Conservation (phyloP, 257 asterid species). For the Scutellaria galericulata region DNA sequence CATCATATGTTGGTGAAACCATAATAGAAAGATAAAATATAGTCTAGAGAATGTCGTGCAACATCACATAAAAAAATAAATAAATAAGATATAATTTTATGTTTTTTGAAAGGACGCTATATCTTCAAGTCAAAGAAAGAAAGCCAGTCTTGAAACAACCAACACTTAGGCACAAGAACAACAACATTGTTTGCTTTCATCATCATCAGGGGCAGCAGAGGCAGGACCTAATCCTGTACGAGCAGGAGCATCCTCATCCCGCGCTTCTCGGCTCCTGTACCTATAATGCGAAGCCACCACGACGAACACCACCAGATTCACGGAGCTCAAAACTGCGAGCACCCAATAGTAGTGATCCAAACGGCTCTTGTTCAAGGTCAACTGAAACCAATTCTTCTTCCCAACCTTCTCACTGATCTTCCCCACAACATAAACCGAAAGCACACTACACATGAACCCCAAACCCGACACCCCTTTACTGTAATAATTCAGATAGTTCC, state of each 20-base stretch:
- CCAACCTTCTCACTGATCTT: conserved; percentile 37
- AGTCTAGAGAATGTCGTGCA: too few relatives aligned
- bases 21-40: too few relatives aligned
- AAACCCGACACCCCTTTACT: conserved; percentile 47
- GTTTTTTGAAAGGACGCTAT: too few relatives aligned
- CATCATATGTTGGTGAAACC: too few relatives aligned
- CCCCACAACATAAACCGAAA: conserved; percentile 46
- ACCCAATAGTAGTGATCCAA: conserved; percentile 64
- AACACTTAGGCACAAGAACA: conserved; percentile 8
- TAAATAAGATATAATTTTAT: too few relatives aligned
- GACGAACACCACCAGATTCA: conserved; percentile 39
- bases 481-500: conserved; percentile 31
- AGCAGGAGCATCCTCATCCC: not conserved
- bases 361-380: conserved; percentile 51
- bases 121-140: too few relatives aligned
- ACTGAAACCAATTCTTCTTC: conserved; percentile 51
- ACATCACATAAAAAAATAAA: too few relatives aligned
- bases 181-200: conserved; percentile 27
- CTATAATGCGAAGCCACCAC: conserved; percentile 35
- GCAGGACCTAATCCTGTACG: not conserved
- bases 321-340: conserved; percentile 47
- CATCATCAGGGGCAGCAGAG: conserved; percentile 7
- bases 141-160: not conserved
- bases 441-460: conserved; percentile 51
- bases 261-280: conserved; percentile 6